Percentiles rank a stretch among this genome's conserved stretches.
phyloP scores from a whole-genome alignment of 179 eudicot species.

The Vitellaria paradoxa region DNA sequence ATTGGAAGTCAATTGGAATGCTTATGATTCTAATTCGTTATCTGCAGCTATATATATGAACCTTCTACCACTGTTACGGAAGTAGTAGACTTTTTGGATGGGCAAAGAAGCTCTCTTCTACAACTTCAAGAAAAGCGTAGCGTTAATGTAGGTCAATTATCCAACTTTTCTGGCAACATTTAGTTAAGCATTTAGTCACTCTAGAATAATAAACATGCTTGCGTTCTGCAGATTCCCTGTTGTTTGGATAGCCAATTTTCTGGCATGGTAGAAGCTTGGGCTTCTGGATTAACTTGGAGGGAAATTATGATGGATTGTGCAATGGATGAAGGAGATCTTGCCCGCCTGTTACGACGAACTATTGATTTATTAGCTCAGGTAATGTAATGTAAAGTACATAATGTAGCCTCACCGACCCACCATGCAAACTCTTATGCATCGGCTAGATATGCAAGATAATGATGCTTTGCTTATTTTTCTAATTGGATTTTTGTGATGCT shows the following conservation, averaged over 20 bases:
- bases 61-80: constrained; percentile 71
- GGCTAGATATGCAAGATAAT: neutral
- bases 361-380: constrained; percentile 94
- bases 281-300: constrained; percentile 96
- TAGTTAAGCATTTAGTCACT: neutral
- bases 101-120: constrained; percentile 68
- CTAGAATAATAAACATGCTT: constrained; percentile 8
- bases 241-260: constrained; percentile 93
- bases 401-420: neutral
- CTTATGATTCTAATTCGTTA: constrained; percentile 18
- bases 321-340: constrained; percentile 98
- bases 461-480: neutral
- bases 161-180: neutral
- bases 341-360: constrained; percentile 84
- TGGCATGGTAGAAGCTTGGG: constrained; percentile 99
- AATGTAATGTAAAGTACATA: neutral
- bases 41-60: constrained; percentile 82
- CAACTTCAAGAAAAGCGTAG: constrained; percentile 88
- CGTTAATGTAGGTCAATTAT: constrained; percentile 49
- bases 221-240: constrained; percentile 71
- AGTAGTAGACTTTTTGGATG: constrained; percentile 62
- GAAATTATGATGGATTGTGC: constrained; percentile 99
- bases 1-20: neutral
- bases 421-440: neutral
- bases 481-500: neutral